Evolutionary conservation across 2,329 filamentous ascomycete species (phyloP).

Genomic region (Cladophialophora psammophila): DNA sequence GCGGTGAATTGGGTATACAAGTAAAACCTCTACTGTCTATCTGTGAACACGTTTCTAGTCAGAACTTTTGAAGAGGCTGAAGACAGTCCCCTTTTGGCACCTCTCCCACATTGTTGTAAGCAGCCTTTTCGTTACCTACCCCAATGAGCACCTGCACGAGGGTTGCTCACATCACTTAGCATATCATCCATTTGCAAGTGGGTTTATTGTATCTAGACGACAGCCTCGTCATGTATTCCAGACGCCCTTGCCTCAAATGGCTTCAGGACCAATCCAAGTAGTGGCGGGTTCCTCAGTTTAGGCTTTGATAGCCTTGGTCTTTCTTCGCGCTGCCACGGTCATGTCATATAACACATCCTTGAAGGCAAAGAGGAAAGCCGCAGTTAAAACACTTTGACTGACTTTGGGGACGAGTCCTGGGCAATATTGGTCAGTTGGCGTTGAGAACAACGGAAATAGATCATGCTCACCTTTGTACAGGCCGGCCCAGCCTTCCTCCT

Average conservation of each 20-base stretch:
- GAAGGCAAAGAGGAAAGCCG: slow-evolving; percentile 95
- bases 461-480: slow-evolving; percentile 72
- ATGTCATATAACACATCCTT: slow-evolving; percentile 91
- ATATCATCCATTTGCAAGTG: background rate
- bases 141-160: background rate
- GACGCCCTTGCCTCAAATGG: background rate
- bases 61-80: background rate
- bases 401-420: slow-evolving; percentile 94
- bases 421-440: slow-evolving; percentile 19
- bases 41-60: background rate
- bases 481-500: slow-evolving; percentile 88
- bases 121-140: background rate
- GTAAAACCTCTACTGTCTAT: background rate
- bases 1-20: background rate
- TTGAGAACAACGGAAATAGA: slow-evolving; percentile 7
- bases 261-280: background rate
- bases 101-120: background rate
- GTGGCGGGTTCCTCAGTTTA: slow-evolving; percentile 1
- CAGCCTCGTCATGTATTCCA: background rate
- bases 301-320: slow-evolving; percentile 29
- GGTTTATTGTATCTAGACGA: background rate
- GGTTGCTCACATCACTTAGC: background rate
- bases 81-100: background rate
- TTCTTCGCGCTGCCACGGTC: slow-evolving; percentile 34
- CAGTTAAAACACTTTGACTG: slow-evolving; percentile 94